Evolutionary conservation across 345 rosid species (phyloP).

Genomic region (Gossypium turneri): DNA sequence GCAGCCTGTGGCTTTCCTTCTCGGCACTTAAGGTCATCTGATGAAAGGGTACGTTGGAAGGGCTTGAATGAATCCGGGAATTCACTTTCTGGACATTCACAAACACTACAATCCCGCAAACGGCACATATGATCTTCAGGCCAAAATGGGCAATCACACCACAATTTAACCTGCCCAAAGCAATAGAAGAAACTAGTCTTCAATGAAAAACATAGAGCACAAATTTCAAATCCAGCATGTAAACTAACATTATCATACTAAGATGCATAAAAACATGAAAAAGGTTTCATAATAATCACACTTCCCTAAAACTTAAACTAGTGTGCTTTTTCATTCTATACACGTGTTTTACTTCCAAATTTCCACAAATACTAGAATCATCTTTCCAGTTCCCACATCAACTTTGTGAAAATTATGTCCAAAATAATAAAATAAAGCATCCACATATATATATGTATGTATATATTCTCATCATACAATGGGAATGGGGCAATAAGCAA

Average conservation of each 20-base stretch:
- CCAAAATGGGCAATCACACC: constrained; percentile 99
- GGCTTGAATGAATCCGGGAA: constrained; percentile 77
- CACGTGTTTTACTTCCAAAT: not conserved
- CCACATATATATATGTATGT: not conserved
- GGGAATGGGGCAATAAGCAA: constrained; percentile 1
- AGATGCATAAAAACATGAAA: not conserved
- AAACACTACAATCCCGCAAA: constrained; percentile 90
- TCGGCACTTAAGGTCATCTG: constrained; percentile 71
- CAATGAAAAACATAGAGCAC: not conserved
- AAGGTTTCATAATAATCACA: not conserved
- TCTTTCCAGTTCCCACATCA: not conserved
- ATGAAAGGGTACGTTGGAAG: constrained; percentile 40
- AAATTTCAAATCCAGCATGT: not conserved
- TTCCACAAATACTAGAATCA: not conserved
- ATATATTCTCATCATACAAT: not conserved
- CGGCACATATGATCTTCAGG: constrained; percentile 97
- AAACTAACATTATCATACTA: not conserved
- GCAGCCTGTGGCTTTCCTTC: constrained; percentile 92
- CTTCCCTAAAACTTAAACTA: not conserved
- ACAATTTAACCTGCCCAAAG: constrained; percentile 63
- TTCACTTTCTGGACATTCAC: constrained; percentile 93
- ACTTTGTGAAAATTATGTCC: not conserved
- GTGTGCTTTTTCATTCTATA: not conserved
- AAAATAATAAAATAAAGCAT: not conserved
- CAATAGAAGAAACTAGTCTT: not conserved